Conservation (phyloP, 2,329 filamentous ascomycete species). For the Colletotrichum sojae region DNA sequence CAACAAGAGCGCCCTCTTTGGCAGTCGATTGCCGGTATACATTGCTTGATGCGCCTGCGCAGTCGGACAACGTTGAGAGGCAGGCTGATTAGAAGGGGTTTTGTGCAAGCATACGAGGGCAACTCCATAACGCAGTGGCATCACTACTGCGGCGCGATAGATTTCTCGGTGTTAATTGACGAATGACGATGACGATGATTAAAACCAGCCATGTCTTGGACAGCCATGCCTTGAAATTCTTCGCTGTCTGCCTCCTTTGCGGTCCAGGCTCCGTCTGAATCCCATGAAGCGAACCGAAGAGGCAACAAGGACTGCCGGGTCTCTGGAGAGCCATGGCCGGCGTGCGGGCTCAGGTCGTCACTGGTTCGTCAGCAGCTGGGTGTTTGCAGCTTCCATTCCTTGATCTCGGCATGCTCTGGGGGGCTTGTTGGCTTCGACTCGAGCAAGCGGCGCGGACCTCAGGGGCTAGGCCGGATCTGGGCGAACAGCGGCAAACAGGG, state of each 20-base stretch:
- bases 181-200: constrained; percentile 8
- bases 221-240: too few relatives aligned
- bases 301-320: constrained; percentile 13
- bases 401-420: constrained; percentile 16
- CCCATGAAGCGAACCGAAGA: not conserved
- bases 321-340: constrained; percentile 1
- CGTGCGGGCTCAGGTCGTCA: constrained; percentile 15
- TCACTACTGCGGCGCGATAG: not conserved
- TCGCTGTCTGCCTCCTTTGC: too few relatives aligned
- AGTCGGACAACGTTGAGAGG: too few relatives aligned
- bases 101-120: not conserved
- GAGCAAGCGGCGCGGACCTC: not conserved
- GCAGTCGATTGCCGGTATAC: constrained; percentile 70
- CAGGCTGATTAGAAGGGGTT: too few relatives aligned
- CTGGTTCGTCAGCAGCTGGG: constrained; percentile 14
- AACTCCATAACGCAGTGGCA: not conserved
- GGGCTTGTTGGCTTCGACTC: not conserved
- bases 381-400: constrained; percentile 11
- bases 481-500: constrained; percentile 20
- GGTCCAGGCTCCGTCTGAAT: not conserved
- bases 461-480: constrained; percentile 32
- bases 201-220: not conserved
- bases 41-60: constrained; percentile 51
- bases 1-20: constrained; percentile 66
- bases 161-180: not conserved